These are phyloP conservation scores for Xylaria castorea DNA, from an alignment of 495 filamentous ascomycete genomes.

Conservation along the genomic window DNA sequence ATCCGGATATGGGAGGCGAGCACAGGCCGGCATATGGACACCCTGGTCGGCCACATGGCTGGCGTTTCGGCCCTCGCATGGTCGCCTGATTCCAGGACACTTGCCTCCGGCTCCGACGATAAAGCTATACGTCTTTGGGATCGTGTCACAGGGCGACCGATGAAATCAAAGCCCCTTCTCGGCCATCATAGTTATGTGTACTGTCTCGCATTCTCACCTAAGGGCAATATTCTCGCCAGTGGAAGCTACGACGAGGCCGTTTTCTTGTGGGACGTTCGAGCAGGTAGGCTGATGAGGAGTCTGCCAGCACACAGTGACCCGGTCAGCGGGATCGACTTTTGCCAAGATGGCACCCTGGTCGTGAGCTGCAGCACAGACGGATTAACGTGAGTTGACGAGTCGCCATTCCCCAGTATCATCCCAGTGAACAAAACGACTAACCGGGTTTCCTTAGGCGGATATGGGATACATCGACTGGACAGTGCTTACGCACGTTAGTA, in stretches of 20 bases:
- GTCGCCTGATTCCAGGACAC: constrained; percentile 82
- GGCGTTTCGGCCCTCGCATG: constrained; percentile 90
- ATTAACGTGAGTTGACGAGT: constrained; percentile 64
- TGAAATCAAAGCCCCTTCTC: constrained; percentile 68
- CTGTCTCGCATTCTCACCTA: constrained; percentile 89
- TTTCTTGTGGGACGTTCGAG: constrained; percentile 93
- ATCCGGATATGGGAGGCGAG: constrained; percentile 88
- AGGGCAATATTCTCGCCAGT: constrained; percentile 93
- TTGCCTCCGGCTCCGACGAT: constrained; percentile 94
- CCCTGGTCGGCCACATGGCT: constrained; percentile 91
- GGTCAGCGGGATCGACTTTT: constrained; percentile 91
- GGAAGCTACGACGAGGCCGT: constrained; percentile 98
- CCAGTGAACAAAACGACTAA: not conserved
- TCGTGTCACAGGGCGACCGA: constrained; percentile 69
- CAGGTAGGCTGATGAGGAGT: constrained; percentile 81
- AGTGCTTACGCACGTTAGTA: constrained; percentile 91
- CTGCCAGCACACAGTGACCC: constrained; percentile 95
- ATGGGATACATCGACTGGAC: constrained; percentile 95
- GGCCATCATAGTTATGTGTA: constrained; percentile 98
- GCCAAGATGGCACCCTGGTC: constrained; percentile 88
- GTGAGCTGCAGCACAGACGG: constrained; percentile 90
- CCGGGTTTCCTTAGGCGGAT: constrained; percentile 61
- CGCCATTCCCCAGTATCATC: not conserved
- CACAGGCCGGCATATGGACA: constrained; percentile 80
- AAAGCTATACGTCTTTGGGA: constrained; percentile 96